Conservation (phyloP, 2,329 filamentous ascomycete species). For the Trichoderma harzianum region DNA sequence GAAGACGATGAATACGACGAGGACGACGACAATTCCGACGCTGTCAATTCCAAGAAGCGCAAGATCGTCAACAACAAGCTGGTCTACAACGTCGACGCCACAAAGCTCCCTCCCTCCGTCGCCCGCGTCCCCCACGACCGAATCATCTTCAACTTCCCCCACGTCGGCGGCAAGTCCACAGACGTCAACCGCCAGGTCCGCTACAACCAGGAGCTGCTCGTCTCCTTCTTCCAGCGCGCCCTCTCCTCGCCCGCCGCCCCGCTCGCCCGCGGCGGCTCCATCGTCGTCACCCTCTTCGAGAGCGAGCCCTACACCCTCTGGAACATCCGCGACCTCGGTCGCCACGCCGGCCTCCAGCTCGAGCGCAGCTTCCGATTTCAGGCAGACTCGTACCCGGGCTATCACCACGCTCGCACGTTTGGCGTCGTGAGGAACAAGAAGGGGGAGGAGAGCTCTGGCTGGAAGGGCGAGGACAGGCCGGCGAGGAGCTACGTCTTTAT, state of each 20-base stretch:
- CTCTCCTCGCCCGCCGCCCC: constrained; percentile 32
- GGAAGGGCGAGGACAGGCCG: constrained; percentile 41
- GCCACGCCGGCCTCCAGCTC: constrained; percentile 70
- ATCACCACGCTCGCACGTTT: constrained; percentile 69
- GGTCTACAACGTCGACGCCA: constrained; percentile 65
- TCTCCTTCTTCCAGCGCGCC: constrained; percentile 61
- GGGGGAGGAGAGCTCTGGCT: constrained; percentile 41
- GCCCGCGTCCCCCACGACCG: constrained; percentile 58
- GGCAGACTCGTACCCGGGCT: constrained; percentile 65
- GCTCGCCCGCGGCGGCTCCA: constrained; percentile 49
- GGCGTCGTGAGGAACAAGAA: constrained; percentile 56
- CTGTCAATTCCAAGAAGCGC: constrained; percentile 4
- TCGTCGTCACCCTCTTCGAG: constrained; percentile 88
- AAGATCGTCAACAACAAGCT: constrained; percentile 37
- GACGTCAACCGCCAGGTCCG: constrained; percentile 94
- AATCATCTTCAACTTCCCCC: constrained; percentile 95
- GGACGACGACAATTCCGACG: neutral
- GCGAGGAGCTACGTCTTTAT: constrained; percentile 62
- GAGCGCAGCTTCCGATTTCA: constrained; percentile 68
- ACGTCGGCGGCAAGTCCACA: constrained; percentile 86
- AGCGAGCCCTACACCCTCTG: constrained; percentile 92
- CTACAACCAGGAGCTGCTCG: constrained; percentile 78
- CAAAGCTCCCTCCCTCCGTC: constrained; percentile 52
- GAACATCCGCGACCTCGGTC: constrained; percentile 85
- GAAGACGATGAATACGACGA: neutral